Percentiles rank a stretch among this genome's conserved stretches.
Conservation (phyloP, 306 rosid genomes). For the Sechiopsis laciniata region DNA sequence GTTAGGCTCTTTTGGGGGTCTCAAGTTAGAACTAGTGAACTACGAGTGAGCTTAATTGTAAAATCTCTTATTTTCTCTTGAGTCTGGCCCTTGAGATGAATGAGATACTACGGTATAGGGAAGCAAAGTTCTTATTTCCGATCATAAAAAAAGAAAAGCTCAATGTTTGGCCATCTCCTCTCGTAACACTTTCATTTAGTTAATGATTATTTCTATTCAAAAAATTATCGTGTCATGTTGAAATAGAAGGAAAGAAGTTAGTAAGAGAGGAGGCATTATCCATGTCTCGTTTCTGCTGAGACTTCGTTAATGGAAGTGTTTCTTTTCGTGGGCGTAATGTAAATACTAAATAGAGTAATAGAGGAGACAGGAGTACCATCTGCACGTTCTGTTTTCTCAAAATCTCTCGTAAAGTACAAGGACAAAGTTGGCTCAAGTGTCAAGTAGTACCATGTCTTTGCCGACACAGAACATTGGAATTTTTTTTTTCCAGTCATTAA, state of each 20-base stretch:
- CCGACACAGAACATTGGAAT: neutral
- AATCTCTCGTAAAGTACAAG: neutral
- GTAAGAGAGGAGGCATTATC: constrained; percentile 1
- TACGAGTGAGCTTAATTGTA: too few relatives aligned
- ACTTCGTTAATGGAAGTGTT: neutral
- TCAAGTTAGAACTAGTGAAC: too few relatives aligned
- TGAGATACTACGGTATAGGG: too few relatives aligned
- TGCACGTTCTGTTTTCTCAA: neutral
- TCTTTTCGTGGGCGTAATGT: neutral
- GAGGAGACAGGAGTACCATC: neutral
- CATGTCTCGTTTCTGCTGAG: neutral
- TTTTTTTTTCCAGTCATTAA: neutral
- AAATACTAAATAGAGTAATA: neutral
- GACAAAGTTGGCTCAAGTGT: constrained; percentile 4
- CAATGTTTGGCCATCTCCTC: too few relatives aligned
- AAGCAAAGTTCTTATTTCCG: too few relatives aligned
- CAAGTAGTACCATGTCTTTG: neutral
- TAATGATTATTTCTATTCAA: too few relatives aligned
- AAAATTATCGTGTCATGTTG: neutral
- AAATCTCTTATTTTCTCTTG: too few relatives aligned
- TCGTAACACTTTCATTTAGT: too few relatives aligned
- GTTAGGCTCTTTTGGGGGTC: too few relatives aligned
- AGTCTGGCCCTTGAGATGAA: too few relatives aligned
- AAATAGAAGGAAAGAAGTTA: neutral
- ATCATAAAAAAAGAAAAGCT: too few relatives aligned